These are phyloP conservation scores for Monosporascus sp. DNA, from an alignment of 2,329 filamentous ascomycete genomes.

Conservation along the genomic window DNA sequence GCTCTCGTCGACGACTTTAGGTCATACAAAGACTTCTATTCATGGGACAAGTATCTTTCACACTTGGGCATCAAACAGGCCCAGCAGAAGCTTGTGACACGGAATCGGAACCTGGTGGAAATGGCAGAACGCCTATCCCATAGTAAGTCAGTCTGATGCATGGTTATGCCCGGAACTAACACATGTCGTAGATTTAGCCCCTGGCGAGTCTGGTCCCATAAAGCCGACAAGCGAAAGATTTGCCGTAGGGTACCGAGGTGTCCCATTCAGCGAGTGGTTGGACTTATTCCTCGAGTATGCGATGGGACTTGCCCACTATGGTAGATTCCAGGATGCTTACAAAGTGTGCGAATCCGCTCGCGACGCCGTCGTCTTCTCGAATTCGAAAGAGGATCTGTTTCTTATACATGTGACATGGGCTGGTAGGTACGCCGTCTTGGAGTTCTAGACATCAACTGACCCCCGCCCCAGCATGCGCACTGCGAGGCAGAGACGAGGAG, in stretches of 20 bases:
- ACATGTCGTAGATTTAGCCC: conserved; percentile 24
- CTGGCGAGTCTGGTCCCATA: conserved; percentile 25
- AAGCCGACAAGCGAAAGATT: conserved; percentile 21
- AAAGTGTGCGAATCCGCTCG: conserved; percentile 72
- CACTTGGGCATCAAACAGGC: conserved; percentile 45
- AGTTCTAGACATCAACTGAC: conserved; percentile 5
- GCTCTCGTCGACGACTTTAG: conserved; percentile 59
- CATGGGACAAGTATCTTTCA: conserved; percentile 60
- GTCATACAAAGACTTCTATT: conserved; percentile 58
- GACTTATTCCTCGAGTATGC: conserved; percentile 88
- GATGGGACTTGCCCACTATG: conserved; percentile 64
- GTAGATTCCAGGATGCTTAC: conserved; percentile 68
- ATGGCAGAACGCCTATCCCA: conserved; percentile 53
- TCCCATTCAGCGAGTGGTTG: conserved; percentile 80
- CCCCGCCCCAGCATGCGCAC: conserved; percentile 63
- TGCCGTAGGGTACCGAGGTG: conserved; percentile 53
- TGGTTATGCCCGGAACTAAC: not conserved
- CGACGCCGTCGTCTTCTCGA: conserved; percentile 77
- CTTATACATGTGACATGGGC: conserved; percentile 75
- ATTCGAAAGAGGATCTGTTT: conserved; percentile 61
- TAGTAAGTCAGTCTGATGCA: conserved; percentile 33
- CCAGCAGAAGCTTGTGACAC: conserved; percentile 20
- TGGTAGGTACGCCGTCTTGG: conserved; percentile 37
- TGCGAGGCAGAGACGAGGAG: conserved; percentile 75
- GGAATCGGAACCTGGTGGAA: conserved; percentile 42